Conservation (phyloP, 352 stramenopile genomes). For the Phytophthora litchii region DNA sequence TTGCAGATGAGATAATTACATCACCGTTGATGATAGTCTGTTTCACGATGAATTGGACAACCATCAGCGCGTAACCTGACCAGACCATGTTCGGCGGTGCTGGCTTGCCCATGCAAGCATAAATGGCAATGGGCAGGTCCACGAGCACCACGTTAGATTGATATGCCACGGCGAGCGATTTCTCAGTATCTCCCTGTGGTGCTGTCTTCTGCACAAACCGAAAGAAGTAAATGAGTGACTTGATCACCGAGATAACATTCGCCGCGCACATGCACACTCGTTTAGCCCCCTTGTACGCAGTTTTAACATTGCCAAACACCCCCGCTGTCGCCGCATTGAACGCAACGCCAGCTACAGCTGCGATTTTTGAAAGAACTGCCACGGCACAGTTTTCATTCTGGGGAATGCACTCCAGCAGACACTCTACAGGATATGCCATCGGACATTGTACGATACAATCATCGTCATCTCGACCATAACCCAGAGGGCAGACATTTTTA, state of each 20-base stretch:
- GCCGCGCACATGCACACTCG: constrained; percentile 45
- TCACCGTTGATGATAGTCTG: constrained; percentile 19
- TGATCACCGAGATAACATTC: constrained; percentile 38
- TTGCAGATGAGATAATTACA: constrained; percentile 8
- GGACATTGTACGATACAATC: constrained; percentile 69
- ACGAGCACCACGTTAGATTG: constrained; percentile 54
- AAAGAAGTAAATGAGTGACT: constrained; percentile 45
- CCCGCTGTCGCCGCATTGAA: constrained; percentile 11
- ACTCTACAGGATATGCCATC: constrained; percentile 59
- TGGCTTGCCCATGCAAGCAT: constrained; percentile 40
- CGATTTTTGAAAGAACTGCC: constrained; percentile 21
- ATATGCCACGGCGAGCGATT: constrained; percentile 45
- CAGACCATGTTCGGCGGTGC: neutral
- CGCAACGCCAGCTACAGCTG: neutral
- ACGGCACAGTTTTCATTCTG: constrained; percentile 16
- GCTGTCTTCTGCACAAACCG: constrained; percentile 38
- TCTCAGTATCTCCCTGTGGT: constrained; percentile 42
- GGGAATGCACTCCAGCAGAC: constrained; percentile 36
- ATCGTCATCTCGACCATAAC: constrained; percentile 45
- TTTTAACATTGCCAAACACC: constrained; percentile 3
- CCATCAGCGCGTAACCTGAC: neutral
- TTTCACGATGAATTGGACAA: constrained; percentile 18
- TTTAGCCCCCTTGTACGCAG: constrained; percentile 20
- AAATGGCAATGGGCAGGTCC: constrained; percentile 49
- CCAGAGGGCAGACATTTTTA: constrained; percentile 25